These are phyloP conservation scores for Aspergillus costaricaensis DNA, from an alignment of 2,329 filamentous ascomycete species.

Conservation along the genomic window DNA sequence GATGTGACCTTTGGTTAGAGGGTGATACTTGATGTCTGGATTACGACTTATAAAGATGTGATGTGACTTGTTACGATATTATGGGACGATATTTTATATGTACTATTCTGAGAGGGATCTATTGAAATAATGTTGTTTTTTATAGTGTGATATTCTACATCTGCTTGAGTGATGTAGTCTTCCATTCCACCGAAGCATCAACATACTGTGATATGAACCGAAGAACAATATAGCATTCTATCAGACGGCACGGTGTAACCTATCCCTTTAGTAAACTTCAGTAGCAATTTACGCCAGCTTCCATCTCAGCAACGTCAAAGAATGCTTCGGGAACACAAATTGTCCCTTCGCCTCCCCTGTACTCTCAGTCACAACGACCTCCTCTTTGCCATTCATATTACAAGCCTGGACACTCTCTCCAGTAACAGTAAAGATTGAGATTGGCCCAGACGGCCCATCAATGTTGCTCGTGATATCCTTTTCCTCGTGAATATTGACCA, in stretches of 20 bases:
- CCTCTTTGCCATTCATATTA: constrained; percentile 65
- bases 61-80: background rate
- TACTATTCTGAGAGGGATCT: background rate
- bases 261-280: background rate
- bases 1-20: constrained; percentile 45
- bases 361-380: constrained; percentile 62
- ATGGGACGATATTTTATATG: background rate
- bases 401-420: constrained; percentile 59
- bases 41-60: background rate
- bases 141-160: background rate
- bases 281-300: constrained; percentile 34
- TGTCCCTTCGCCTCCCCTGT: constrained; percentile 64
- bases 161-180: no score
- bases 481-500: constrained; percentile 70
- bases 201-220: background rate
- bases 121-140: background rate
- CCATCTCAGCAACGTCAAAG: constrained; percentile 67
- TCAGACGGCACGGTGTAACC: background rate
- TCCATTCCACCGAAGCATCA: no score
- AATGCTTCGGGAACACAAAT: constrained; percentile 69
- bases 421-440: constrained; percentile 65
- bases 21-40: background rate
- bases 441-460: constrained; percentile 55
- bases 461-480: constrained; percentile 62
- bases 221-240: background rate